Conservation (phyloP, 805 yeast genomes). For the Saccharomycopsis guyanensis region DNA sequence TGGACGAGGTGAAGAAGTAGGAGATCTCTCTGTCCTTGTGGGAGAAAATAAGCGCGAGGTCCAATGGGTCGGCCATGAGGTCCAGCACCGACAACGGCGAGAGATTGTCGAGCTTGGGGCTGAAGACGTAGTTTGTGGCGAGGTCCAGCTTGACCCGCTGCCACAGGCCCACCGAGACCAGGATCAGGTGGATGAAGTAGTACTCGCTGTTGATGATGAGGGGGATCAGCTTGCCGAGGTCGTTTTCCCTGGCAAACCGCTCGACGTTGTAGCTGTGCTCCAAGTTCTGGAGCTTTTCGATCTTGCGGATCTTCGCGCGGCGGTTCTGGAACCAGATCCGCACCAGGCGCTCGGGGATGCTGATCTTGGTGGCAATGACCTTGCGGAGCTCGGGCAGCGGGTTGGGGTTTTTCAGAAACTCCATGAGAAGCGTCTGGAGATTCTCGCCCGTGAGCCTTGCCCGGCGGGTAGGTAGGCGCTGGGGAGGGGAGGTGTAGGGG, state of each 20-base stretch:
- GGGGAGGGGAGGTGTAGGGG: neutral
- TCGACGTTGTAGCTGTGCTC: conserved; percentile 1
- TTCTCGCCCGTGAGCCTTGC: conserved; percentile 79
- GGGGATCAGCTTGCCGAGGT: conserved; percentile 34
- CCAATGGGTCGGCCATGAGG: conserved; percentile 58
- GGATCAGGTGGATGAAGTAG: conserved; percentile 57
- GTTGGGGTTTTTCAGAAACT: conserved; percentile 64
- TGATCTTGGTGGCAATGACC: conserved; percentile 60
- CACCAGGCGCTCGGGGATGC: conserved; percentile 81
- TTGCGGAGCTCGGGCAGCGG: conserved; percentile 70
- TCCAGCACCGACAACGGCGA: conserved; percentile 60
- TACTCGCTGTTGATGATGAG: conserved; percentile 57
- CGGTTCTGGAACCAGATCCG: conserved; percentile 91
- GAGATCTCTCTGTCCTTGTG: conserved; percentile 66
- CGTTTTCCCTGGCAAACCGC: conserved; percentile 19
- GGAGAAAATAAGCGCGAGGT: conserved; percentile 61
- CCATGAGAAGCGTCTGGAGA: conserved; percentile 55
- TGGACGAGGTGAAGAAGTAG: conserved; percentile 69
- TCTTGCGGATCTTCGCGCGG: conserved; percentile 68
- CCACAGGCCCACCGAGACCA: conserved; percentile 74
- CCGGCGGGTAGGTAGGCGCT: conserved; percentile 34
- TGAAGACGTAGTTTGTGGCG: conserved; percentile 30
- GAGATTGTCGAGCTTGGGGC: conserved; percentile 47
- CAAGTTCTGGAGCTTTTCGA: conserved; percentile 32
- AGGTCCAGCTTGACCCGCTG: conserved; percentile 66